phyloP scores from a whole-genome alignment of 257 asterid genomes.

The Rhazya stricta region DNA sequence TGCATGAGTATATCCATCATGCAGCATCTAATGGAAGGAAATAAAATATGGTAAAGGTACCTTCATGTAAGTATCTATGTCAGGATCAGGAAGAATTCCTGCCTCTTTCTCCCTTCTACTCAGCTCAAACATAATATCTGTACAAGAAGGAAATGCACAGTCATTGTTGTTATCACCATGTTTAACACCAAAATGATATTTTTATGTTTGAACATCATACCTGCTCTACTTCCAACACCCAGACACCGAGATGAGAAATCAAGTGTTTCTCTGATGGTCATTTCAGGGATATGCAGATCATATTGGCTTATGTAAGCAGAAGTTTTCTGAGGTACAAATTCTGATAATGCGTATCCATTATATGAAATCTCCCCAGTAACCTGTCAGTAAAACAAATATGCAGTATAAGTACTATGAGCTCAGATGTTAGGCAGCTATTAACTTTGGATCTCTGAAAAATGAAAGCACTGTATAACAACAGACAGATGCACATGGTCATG shows the following conservation, averaged over 20 bases:
- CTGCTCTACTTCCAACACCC: constrained; percentile 66
- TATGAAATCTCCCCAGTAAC: constrained; percentile 53
- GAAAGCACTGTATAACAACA: background rate
- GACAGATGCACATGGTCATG: background rate
- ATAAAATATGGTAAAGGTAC: constrained; percentile 20
- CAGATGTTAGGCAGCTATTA: background rate
- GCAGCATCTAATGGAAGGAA: background rate
- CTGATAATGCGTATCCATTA: constrained; percentile 55
- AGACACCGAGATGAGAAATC: constrained; percentile 60
- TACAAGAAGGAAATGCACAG: constrained; percentile 12
- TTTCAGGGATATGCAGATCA: constrained; percentile 62
- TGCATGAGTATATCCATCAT: background rate
- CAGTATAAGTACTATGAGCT: no score
- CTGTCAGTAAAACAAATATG: constrained; percentile 22
- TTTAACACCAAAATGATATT: no score
- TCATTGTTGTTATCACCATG: background rate
- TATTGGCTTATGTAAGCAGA: constrained; percentile 67
- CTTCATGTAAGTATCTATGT: constrained; percentile 69
- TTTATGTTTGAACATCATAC: constrained; percentile 15
- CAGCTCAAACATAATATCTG: constrained; percentile 54
- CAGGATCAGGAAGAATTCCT: constrained; percentile 60
- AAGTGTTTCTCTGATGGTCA: constrained; percentile 63
- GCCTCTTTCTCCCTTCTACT: constrained; percentile 56
- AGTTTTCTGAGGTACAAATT: constrained; percentile 62
- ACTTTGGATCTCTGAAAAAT: no score